Evolutionary conservation across 2,329 filamentous ascomycete genomes (phyloP), one percentile per base, ranked within the genome.

Genomic region (Penicillium sp.): DNA sequence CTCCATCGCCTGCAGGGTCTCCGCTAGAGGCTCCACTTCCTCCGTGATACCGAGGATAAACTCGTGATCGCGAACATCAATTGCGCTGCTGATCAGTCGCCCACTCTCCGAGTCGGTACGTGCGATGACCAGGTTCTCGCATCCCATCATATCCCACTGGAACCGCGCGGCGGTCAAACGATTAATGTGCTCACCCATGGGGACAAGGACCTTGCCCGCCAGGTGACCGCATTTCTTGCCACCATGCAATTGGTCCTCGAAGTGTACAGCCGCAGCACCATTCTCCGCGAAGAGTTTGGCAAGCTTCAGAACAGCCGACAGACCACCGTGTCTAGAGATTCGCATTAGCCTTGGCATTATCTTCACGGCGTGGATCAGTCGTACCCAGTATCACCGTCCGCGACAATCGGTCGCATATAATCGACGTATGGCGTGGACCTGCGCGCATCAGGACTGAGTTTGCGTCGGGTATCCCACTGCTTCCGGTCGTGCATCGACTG

Each of bases 221-320:
- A 97, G 78, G 75, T 99, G 94, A 13, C 94, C 94, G 68, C 94
- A 99, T 76, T 97, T 99, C 80, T 99, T 99, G 55, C 94, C 94
- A 36, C 94, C 94, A 69, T 97, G 94, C 40, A 97, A 83, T 75
- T 99, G 94, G 68, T 99, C 94, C 74, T 99, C 94, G 56, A 99
- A 96, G 73, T 99, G 94, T 2, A 99, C 94, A 7, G 89, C 94
- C 0, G 94, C 94, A 1, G 94, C 94, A 46, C 94, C 94, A 63
- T 96, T 96, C 76, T 99, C 94, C 15, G 94, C 94, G 65, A 99
- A 99, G 7, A 97, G 84, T 77, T 97, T 99, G 33, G 94, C 92
- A 17, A 99, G 83, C 79, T 99, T 99, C 59, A 97, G 81, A 2
- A 99, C 93, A 0, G 94, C 90, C 1, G 91, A 92, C 30, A 97